A percentile compares a stretch with the other conserved stretches of the same genome.
These are phyloP conservation scores for Cercophora samala DNA, from an alignment of 495 filamentous ascomycete species.

Conservation along the genomic window DNA sequence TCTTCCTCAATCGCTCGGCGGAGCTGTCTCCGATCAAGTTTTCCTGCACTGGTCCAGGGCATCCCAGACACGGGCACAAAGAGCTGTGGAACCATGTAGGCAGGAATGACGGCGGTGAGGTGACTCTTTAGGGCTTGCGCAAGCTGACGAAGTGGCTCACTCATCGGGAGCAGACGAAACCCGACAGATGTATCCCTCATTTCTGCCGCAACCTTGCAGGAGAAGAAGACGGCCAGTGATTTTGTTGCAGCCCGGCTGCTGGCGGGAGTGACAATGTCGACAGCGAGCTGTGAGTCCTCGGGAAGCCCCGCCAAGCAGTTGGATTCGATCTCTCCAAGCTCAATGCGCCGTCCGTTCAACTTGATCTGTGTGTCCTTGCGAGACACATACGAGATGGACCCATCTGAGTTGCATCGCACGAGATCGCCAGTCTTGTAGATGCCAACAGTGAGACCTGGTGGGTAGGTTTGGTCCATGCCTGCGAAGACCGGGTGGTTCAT, in stretches of 20 bases:
- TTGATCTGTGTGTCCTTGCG: conserved; percentile 46
- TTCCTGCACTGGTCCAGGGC: conserved; percentile 50
- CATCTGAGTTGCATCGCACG: conserved; percentile 48
- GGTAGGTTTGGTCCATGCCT: conserved; percentile 7
- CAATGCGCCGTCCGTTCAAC: conserved; percentile 39
- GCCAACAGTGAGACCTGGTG: not conserved
- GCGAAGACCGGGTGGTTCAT: conserved; percentile 35
- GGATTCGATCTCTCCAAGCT: conserved; percentile 39
- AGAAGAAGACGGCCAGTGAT: conserved; percentile 23
- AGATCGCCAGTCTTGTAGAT: conserved; percentile 55
- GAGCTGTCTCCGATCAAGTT: conserved; percentile 54
- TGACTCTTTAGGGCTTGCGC: conserved; percentile 12
- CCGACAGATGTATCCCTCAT: not conserved
- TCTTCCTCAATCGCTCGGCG: conserved; percentile 16
- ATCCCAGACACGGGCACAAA: conserved; percentile 54
- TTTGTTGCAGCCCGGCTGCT: conserved; percentile 18
- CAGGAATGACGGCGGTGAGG: conserved; percentile 33
- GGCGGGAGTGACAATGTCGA: conserved; percentile 32
- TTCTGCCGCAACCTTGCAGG: not conserved
- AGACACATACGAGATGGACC: conserved; percentile 28
- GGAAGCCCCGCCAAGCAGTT: conserved; percentile 14
- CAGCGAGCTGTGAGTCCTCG: conserved; percentile 20
- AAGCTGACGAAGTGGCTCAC: conserved; percentile 5
- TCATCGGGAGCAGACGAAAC: conserved; percentile 21
- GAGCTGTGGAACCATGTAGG: conserved; percentile 56